Conservation (phyloP, 768 basidiomycete species). For the Sutorius australiensis region DNA sequence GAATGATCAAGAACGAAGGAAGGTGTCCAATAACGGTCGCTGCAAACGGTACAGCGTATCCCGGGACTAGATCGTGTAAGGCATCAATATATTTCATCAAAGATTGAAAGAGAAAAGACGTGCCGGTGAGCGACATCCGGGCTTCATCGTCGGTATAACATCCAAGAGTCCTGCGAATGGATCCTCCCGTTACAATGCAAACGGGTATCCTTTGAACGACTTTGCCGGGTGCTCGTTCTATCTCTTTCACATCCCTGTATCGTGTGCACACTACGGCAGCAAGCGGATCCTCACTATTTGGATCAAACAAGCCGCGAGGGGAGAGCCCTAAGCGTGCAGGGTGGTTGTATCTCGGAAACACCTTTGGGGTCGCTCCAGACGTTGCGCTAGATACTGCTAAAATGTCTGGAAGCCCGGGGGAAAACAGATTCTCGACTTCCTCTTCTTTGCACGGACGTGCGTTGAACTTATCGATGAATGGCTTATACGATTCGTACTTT, state of each 20-base stretch:
- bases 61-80: slow-evolving; percentile 6
- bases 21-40: slow-evolving; percentile 10
- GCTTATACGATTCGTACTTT: slow-evolving; percentile 14
- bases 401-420: slow-evolving; percentile 17
- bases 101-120: not conserved
- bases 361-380: slow-evolving; percentile 11
- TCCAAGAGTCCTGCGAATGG: slow-evolving; percentile 5
- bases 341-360: slow-evolving; percentile 10
- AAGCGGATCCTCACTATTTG: not conserved
- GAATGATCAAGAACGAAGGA: slow-evolving; percentile 18
- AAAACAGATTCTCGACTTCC: slow-evolving; percentile 16
- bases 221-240: slow-evolving; percentile 4
- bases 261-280: not conserved
- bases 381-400: slow-evolving; percentile 13
- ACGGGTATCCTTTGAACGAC: slow-evolving; percentile 10
- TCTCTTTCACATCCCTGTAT: slow-evolving; percentile 4
- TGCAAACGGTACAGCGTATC: slow-evolving; percentile 13
- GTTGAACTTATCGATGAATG: slow-evolving; percentile 14
- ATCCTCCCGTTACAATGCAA: not conserved
- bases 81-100: not conserved
- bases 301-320: not conserved
- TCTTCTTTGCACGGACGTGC: slow-evolving; percentile 15
- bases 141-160: slow-evolving; percentile 11
- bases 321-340: not conserved
- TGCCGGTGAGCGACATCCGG: not conserved